Percentiles rank a stretch among this genome's conserved stretches.
Evolutionary conservation across 345 rosid species (phyloP).

Genomic region (Brassica carinata): DNA sequence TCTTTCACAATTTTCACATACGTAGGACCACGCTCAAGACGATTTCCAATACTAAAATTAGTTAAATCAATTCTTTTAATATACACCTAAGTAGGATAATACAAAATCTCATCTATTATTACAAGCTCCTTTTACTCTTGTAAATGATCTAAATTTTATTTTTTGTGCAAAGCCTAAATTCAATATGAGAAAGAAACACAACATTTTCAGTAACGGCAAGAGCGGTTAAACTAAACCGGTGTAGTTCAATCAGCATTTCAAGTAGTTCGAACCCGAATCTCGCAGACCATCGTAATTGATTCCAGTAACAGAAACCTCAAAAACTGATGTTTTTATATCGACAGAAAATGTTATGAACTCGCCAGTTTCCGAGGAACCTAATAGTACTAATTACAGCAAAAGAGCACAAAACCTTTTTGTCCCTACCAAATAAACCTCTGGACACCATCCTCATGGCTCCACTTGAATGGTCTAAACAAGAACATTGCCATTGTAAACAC

Average conservation of each 20-base stretch:
- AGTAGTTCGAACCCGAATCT: not conserved
- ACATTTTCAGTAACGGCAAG: not conserved
- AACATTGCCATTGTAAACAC: slow-evolving; percentile 72
- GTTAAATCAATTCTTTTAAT: not conserved
- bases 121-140: not conserved
- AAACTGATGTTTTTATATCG: not conserved
- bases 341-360: slow-evolving; percentile 3
- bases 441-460: slow-evolving; percentile 83
- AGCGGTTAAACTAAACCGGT: not conserved
- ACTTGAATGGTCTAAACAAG: slow-evolving; percentile 73
- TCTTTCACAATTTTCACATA: not conserved
- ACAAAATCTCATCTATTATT: not conserved
- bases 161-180: not conserved
- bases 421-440: slow-evolving; percentile 96
- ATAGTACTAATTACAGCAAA: not conserved
- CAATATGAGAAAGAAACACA: too few relatives aligned
- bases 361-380: slow-evolving; percentile 6
- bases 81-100: not conserved
- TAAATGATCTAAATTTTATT: too few relatives aligned
- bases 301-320: too few relatives aligned
- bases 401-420: slow-evolving; percentile 16
- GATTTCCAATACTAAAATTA: not conserved
- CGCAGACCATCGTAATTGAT: not conserved
- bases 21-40: slow-evolving; percentile 4
- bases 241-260: not conserved